phyloP scores from a whole-genome alignment of 2,329 filamentous ascomycete species.

The Zopfia rhizophila region DNA sequence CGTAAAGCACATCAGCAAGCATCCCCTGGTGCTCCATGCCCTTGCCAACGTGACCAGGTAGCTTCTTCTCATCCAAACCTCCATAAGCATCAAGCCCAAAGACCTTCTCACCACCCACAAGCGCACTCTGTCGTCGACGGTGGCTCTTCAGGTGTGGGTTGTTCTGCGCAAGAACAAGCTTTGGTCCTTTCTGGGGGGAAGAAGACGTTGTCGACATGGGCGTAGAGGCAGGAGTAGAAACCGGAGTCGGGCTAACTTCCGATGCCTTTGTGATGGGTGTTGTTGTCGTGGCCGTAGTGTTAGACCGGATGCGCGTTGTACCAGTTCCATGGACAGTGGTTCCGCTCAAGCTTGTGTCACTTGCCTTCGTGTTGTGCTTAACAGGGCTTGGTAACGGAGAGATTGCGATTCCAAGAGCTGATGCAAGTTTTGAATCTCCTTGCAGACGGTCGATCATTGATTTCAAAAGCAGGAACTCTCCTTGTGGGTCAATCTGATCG shows the following conservation, averaged over 20 bases:
- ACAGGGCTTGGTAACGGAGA: conserved; percentile 34
- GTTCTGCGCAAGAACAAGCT: conserved; percentile 79
- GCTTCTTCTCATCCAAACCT: conserved; percentile 58
- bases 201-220: conserved; percentile 46
- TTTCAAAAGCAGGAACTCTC: conserved; percentile 85
- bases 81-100: conserved; percentile 51
- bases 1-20: conserved; percentile 89
- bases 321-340: conserved; percentile 47
- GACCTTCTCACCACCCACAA: conserved; percentile 54
- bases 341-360: conserved; percentile 45
- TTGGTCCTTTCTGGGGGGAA: conserved; percentile 65
- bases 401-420: conserved; percentile 54
- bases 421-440: conserved; percentile 72
- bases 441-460: conserved; percentile 79
- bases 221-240: conserved; percentile 33
- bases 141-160: conserved; percentile 87
- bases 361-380: conserved; percentile 44
- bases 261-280: conserved; percentile 31
- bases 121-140: conserved; percentile 63
- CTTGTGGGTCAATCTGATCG: conserved; percentile 89
- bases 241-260: conserved; percentile 32
- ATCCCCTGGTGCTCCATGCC: conserved; percentile 95
- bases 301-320: conserved; percentile 47
- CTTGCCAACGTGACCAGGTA: conserved; percentile 68
- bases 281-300: conserved; percentile 31